Evolutionary conservation across 805 yeast species (phyloP).

Genomic region (Saccharomycopsis selenospora): DNA sequence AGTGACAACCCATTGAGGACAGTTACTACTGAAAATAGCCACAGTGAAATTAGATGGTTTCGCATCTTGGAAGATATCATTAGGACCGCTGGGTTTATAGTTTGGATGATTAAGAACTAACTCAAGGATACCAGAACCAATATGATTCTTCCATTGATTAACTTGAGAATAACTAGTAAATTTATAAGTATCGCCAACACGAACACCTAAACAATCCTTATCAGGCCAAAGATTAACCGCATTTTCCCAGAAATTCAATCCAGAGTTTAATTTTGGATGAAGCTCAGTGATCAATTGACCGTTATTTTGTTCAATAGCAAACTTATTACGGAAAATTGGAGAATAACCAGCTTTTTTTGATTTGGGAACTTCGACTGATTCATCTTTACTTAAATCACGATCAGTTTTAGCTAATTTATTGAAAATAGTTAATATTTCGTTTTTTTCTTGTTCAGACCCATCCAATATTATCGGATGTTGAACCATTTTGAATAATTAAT

Average conservation of each 20-base stretch:
- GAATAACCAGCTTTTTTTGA: conserved; percentile 38
- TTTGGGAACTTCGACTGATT: conserved; percentile 31
- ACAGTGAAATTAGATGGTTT: conserved; percentile 33
- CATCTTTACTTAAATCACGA: conserved; percentile 1
- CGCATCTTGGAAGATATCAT: conserved; percentile 11
- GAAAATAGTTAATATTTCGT: neutral
- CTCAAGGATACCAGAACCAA: conserved; percentile 37
- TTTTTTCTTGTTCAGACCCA: neutral
- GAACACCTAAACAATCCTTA: conserved; percentile 38
- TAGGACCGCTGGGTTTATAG: conserved; percentile 16
- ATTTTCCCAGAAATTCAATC: conserved; percentile 38
- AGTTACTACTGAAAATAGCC: conserved; percentile 41
- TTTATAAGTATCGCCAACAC: conserved; percentile 24
- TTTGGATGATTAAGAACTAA: conserved; percentile 23
- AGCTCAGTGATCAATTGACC: conserved; percentile 30
- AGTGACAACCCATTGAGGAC: conserved; percentile 50
- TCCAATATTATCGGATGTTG: neutral
- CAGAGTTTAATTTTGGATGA: conserved; percentile 40
- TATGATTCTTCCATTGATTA: conserved; percentile 27
- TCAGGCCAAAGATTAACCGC: conserved; percentile 33
- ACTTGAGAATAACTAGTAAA: conserved; percentile 29
- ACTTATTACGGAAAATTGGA: conserved; percentile 36
- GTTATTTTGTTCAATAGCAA: conserved; percentile 18
- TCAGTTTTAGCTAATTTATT: neutral
- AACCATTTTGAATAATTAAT: neutral